Evolutionary conservation across 345 rosid genomes (phyloP).

Genomic region (Brassica incana): DNA sequence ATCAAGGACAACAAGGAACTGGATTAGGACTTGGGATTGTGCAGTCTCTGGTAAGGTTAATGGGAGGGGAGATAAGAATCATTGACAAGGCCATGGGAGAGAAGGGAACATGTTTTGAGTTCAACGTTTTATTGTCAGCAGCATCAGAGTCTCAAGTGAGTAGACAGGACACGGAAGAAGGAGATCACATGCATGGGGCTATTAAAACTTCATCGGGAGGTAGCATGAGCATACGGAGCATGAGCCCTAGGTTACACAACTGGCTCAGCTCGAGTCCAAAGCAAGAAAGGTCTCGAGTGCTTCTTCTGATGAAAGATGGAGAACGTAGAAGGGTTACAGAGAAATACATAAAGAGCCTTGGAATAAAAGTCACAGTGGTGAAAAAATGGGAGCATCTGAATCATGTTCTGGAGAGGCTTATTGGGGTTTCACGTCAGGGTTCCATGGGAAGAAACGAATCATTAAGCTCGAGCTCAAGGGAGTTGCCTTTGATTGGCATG

Average conservation of each 20-base stretch:
- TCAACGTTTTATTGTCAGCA: constrained; percentile 50
- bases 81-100: constrained; percentile 54
- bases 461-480: constrained; percentile 39
- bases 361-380: constrained; percentile 48
- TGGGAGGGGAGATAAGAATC: constrained; percentile 81
- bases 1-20: constrained; percentile 60
- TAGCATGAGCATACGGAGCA: constrained; percentile 24
- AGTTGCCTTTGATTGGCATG: constrained; percentile 48
- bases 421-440: constrained; percentile 38
- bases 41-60: constrained; percentile 60
- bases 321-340: constrained; percentile 50
- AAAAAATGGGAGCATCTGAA: constrained; percentile 46
- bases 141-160: constrained; percentile 14
- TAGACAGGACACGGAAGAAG: constrained; percentile 34
- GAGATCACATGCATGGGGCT: constrained; percentile 20
- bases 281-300: constrained; percentile 53
- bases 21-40: constrained; percentile 91
- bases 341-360: constrained; percentile 51
- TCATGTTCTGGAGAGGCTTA: constrained; percentile 33
- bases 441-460: constrained; percentile 31
- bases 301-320: constrained; percentile 52
- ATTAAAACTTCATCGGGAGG: constrained; percentile 20
- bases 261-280: constrained; percentile 44
- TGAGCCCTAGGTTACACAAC: constrained; percentile 43
- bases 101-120: constrained; percentile 56